phyloP scores from a whole-genome alignment of 129 eudicot species.

The Logfia minima region DNA sequence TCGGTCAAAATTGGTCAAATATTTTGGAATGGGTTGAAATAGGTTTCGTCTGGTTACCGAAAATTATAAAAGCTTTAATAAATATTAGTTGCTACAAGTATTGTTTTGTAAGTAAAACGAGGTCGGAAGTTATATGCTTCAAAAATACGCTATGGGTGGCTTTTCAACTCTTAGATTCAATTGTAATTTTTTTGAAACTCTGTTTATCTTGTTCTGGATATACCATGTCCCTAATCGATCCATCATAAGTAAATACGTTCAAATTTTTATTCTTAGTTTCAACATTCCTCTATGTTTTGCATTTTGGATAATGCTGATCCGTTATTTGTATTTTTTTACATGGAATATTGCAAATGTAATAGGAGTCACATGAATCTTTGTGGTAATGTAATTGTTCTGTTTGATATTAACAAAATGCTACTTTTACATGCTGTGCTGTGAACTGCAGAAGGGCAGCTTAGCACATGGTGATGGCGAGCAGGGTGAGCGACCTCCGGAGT shows the following conservation, averaged over 20 bases:
- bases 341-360: slow-evolving; percentile 34
- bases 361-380: slow-evolving; percentile 28
- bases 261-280: neutral
- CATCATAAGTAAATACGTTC: neutral
- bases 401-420: neutral
- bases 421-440: slow-evolving; percentile 16
- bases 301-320: neutral
- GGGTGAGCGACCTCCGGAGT: slow-evolving; percentile 63
- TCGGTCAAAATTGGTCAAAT: neutral
- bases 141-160: neutral
- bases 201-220: neutral
- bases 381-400: neutral
- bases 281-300: neutral
- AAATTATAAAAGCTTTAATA: neutral
- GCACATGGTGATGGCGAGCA: slow-evolving; percentile 36
- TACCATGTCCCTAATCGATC: neutral
- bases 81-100: neutral
- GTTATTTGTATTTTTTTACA: slow-evolving; percentile 4
- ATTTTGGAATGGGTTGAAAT: neutral
- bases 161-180: neutral
- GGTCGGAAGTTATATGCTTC: neutral
- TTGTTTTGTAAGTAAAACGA: neutral
- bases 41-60: neutral
- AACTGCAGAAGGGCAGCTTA: slow-evolving; percentile 44
- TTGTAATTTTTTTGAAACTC: neutral